phyloP scores from a whole-genome alignment of 2,329 filamentous ascomycete genomes.

The Tolypocladium cylindrosporum region DNA sequence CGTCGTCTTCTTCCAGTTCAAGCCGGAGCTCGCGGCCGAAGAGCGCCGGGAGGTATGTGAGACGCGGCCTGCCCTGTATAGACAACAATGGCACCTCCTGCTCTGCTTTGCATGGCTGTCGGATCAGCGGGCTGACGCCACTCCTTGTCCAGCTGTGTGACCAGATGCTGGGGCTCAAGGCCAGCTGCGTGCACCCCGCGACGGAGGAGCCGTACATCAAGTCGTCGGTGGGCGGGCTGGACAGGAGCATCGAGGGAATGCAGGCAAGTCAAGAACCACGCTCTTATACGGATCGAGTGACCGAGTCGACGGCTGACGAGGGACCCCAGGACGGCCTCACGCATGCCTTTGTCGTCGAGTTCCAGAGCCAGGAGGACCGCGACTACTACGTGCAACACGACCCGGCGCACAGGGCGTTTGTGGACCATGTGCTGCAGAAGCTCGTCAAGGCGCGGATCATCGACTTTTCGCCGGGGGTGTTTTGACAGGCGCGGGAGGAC shows the following conservation, averaged over 20 bases:
- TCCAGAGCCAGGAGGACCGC: slow-evolving; percentile 51
- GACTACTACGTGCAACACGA: slow-evolving; percentile 59
- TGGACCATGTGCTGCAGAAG: slow-evolving; percentile 33
- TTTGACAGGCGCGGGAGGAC: slow-evolving; percentile 2
- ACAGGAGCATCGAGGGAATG: slow-evolving; percentile 50
- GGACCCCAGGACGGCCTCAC: slow-evolving; percentile 44
- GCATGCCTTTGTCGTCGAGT: slow-evolving; percentile 60
- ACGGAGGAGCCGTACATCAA: slow-evolving; percentile 52
- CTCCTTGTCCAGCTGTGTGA: slow-evolving; percentile 3
- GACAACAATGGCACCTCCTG: too few species aligned
- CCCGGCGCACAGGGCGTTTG: slow-evolving; percentile 51
- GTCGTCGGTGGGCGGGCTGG: slow-evolving; percentile 44
- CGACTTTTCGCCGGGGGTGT: slow-evolving; percentile 45
- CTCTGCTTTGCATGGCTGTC: not conserved
- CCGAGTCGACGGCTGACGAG: not conserved
- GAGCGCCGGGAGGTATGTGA: slow-evolving; percentile 5
- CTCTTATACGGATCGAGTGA: not conserved
- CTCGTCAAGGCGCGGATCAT: slow-evolving; percentile 44
- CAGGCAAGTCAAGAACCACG: slow-evolving; percentile 30
- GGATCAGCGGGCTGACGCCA: not conserved
- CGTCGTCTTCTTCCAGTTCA: slow-evolving; percentile 12
- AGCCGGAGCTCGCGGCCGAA: slow-evolving; percentile 4
- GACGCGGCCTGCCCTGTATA: not conserved
- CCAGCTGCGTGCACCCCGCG: slow-evolving; percentile 51
- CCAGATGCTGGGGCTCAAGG: slow-evolving; percentile 36